Conservation (phyloP, 768 basidiomycete species). For the Coprinopsis sp. region DNA sequence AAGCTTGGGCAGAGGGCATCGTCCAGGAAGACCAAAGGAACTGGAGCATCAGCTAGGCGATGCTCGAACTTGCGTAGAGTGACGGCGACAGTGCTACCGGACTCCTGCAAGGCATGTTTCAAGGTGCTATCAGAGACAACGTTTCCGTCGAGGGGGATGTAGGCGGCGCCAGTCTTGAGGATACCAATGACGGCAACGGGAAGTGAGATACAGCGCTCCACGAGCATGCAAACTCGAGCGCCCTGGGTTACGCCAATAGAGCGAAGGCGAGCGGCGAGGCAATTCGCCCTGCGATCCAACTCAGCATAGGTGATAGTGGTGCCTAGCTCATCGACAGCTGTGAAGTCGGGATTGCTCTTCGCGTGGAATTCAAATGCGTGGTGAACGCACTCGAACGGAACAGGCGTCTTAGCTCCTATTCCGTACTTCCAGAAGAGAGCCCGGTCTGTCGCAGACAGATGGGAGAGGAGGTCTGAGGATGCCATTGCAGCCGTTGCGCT, state of each 20-base stretch:
- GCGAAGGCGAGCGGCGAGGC: slow-evolving; percentile 41
- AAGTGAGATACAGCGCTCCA: slow-evolving; percentile 50
- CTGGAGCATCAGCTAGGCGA: slow-evolving; percentile 27
- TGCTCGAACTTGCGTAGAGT: slow-evolving; percentile 37
- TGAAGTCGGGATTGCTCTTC: slow-evolving; percentile 31
- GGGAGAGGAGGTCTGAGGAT: slow-evolving; percentile 1
- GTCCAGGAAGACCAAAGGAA: slow-evolving; percentile 26
- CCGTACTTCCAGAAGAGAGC: slow-evolving; percentile 42
- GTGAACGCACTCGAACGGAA: slow-evolving; percentile 48
- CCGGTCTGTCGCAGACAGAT: slow-evolving; percentile 37
- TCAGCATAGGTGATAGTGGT: slow-evolving; percentile 46
- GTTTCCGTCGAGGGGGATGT: slow-evolving; percentile 55
- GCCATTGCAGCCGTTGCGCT: slow-evolving; percentile 7
- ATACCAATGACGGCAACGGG: slow-evolving; percentile 50
- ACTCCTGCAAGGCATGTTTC: slow-evolving; percentile 46
- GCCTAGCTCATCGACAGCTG: slow-evolving; percentile 48
- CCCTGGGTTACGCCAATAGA: slow-evolving; percentile 39
- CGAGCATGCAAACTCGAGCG: slow-evolving; percentile 50
- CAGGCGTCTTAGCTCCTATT: slow-evolving; percentile 30
- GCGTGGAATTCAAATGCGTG: slow-evolving; percentile 52
- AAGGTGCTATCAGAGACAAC: slow-evolving; percentile 54
- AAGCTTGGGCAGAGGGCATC: slow-evolving; percentile 22
- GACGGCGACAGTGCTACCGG: slow-evolving; percentile 38
- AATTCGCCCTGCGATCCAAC: slow-evolving; percentile 45
- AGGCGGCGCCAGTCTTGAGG: slow-evolving; percentile 55